phyloP scores from a whole-genome alignment of 192 early-diverging fungal genomes.

The Chytriomyces sp. region DNA sequence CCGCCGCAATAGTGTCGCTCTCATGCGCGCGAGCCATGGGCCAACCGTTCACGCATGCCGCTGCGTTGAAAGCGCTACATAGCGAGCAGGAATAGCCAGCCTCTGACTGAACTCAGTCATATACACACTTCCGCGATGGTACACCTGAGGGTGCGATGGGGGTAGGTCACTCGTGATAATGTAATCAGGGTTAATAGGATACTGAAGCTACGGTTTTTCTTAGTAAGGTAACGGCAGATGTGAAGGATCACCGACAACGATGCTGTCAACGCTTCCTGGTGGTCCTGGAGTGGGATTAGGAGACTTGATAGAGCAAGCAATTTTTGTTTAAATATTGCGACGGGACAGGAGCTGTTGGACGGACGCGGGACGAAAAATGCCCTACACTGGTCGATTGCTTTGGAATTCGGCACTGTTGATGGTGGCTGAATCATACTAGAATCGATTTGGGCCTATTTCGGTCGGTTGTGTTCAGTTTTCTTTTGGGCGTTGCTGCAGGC shows the following conservation, averaged over 20 bases:
- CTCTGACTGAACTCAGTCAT: slow-evolving; percentile 20
- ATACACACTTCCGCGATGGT: slow-evolving; percentile 22
- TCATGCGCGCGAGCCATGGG: slow-evolving; percentile 16
- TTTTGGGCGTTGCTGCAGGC: not conserved
- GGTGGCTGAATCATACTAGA: not conserved
- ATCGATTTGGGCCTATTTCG: too few relatives aligned
- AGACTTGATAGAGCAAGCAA: slow-evolving; percentile 8
- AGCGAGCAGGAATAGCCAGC: slow-evolving; percentile 19
- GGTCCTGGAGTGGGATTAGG: slow-evolving; percentile 28
- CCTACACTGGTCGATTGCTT: not conserved
- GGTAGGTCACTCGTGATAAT: slow-evolving; percentile 9
- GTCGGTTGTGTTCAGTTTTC: not conserved
- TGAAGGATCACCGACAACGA: slow-evolving; percentile 17
- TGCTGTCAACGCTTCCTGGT: not conserved
- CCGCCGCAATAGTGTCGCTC: too few relatives aligned
- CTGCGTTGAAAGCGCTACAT: slow-evolving; percentile 30
- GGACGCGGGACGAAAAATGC: not conserved
- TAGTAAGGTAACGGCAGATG: slow-evolving; percentile 16
- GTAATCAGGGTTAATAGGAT: slow-evolving; percentile 29
- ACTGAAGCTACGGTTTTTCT: slow-evolving; percentile 21
- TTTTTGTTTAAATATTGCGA: slow-evolving; percentile 5
- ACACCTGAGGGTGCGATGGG: not conserved
- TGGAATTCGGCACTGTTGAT: not conserved
- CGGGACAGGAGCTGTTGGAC: not conserved
- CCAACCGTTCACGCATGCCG: slow-evolving; percentile 25